A percentile compares a stretch with the other conserved stretches of the same genome.
These are phyloP conservation scores for Musa schizocarpa DNA, from an alignment of 176 grass and related monocot species.

Conservation along the genomic window DNA sequence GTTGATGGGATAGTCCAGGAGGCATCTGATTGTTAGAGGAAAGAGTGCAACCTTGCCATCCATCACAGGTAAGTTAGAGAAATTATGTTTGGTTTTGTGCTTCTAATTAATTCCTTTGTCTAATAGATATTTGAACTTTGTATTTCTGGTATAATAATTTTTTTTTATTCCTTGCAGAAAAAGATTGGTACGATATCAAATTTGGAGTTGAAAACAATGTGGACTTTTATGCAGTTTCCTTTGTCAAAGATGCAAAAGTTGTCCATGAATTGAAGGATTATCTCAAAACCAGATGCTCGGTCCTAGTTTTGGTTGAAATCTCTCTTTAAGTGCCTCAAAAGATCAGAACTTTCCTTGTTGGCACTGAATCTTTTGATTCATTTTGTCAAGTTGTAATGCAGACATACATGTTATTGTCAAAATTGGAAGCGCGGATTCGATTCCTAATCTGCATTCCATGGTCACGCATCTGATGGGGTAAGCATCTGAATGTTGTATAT, in stretches of 20 bases:
- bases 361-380: neutral
- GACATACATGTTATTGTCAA: constrained; percentile 95
- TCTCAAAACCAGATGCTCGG: constrained; percentile 47
- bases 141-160: neutral
- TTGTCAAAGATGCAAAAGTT: constrained; percentile 96
- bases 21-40: constrained; percentile 83
- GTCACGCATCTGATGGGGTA: constrained; percentile 97
- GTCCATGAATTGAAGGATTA: constrained; percentile 94
- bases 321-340: constrained; percentile 1
- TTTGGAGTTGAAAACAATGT: constrained; percentile 94
- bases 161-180: constrained; percentile 52
- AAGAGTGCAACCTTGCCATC: constrained; percentile 96
- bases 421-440: constrained; percentile 95
- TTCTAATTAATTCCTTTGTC: neutral
- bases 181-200: constrained; percentile 96
- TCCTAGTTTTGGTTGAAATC: neutral
- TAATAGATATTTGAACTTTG: neutral
- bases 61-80: constrained; percentile 57
- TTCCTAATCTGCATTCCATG: constrained; percentile 88
- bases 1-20: constrained; percentile 82
- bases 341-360: neutral
- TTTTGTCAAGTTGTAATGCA: constrained; percentile 53
- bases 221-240: constrained; percentile 96
- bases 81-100: neutral
- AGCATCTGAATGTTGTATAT: neutral